Percentiles rank a stretch among this genome's conserved stretches.
phyloP scores from a whole-genome alignment of 805 yeast species.

The Starmerella roubikii region DNA sequence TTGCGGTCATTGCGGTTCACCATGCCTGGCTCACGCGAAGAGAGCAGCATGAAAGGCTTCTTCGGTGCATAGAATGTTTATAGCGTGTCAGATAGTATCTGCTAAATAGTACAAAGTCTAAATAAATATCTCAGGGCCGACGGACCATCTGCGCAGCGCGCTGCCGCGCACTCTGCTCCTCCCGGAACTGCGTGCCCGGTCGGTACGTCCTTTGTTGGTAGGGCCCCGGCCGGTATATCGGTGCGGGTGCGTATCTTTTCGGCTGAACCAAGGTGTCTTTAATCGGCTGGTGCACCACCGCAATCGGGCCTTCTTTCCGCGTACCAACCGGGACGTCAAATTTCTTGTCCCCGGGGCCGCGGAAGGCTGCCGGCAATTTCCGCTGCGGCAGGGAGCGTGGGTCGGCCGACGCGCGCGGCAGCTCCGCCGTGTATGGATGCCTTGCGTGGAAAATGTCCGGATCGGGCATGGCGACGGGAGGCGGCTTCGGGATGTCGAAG shows the following conservation, averaged over 20 bases:
- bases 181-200: neutral
- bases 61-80: too few relatives aligned
- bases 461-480: slow-evolving; percentile 20
- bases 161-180: slow-evolving; percentile 7
- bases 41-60: slow-evolving; percentile 10
- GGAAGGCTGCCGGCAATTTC: neutral
- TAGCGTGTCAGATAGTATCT: neutral
- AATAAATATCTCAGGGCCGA: too few relatives aligned
- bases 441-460: slow-evolving; percentile 14
- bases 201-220: too few relatives aligned
- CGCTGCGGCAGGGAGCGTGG: slow-evolving; percentile 1
- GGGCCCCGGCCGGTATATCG: too few relatives aligned
- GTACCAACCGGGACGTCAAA: neutral
- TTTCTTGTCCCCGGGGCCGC: neutral
- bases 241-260: too few relatives aligned
- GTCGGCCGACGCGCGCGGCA: slow-evolving; percentile 1
- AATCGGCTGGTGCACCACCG: neutral
- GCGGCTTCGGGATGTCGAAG: slow-evolving; percentile 19
- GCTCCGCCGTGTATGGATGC: neutral
- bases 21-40: slow-evolving; percentile 3
- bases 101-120: too few relatives aligned
- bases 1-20: slow-evolving; percentile 2
- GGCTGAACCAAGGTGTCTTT: neutral
- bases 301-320: neutral
- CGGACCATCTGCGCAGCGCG: slow-evolving; percentile 9